Conservation (phyloP, 2,329 filamentous ascomycete species). For the Zymoseptoria brevis region DNA sequence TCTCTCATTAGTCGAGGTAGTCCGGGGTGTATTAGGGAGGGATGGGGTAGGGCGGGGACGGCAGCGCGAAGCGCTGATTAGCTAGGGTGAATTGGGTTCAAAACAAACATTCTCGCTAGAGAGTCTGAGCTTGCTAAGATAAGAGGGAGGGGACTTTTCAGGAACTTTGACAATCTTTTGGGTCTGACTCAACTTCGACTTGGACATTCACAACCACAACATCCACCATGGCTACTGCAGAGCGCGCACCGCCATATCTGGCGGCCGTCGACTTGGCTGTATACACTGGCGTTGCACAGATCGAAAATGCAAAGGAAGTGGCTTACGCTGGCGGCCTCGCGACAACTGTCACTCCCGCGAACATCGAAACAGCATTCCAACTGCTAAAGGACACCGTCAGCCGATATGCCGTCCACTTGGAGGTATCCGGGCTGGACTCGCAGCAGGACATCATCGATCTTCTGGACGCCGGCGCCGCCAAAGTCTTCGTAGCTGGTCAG, state of each 20-base stretch:
- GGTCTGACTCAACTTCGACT: conserved; percentile 3
- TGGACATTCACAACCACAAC: not conserved
- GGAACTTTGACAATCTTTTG: conserved; percentile 1
- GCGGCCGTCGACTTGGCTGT: conserved; percentile 42
- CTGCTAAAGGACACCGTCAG: conserved; percentile 52
- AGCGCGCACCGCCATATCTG: conserved; percentile 35
- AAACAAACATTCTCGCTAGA: too few species aligned
- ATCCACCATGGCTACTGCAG: conserved; percentile 11
- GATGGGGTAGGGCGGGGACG: too few species aligned
- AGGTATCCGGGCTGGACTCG: conserved; percentile 62
- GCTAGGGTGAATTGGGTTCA: too few species aligned
- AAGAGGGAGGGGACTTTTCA: conserved; percentile 1
- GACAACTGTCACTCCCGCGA: conserved; percentile 40
- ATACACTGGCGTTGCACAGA: conserved; percentile 39
- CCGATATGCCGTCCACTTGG: conserved; percentile 59
- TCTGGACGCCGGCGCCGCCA: conserved; percentile 76
- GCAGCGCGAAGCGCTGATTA: too few species aligned
- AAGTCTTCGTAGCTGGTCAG: conserved; percentile 68
- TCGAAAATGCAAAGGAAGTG: conserved; percentile 41
- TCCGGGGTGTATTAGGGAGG: too few species aligned
- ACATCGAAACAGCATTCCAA: conserved; percentile 38
- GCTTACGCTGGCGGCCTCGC: conserved; percentile 54
- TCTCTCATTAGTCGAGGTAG: too few species aligned
- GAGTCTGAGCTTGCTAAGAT: too few species aligned
- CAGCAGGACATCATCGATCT: conserved; percentile 69